Evolutionary conservation across 306 rosid genomes (phyloP).

Genomic region (Chamaecrista fasciculata): DNA sequence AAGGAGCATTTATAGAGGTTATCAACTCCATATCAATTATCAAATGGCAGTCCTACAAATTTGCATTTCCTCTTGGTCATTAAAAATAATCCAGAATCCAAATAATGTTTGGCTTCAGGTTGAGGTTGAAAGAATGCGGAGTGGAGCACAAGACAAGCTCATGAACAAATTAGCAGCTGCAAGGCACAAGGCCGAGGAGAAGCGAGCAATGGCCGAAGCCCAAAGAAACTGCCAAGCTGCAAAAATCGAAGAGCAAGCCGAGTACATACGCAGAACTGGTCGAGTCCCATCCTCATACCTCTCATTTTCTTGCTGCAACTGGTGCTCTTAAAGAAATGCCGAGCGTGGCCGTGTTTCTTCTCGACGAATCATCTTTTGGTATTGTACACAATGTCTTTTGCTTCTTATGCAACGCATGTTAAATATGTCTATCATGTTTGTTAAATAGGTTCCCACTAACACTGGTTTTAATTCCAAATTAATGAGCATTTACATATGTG

Average conservation of each 20-base stretch:
- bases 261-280: constrained; percentile 76
- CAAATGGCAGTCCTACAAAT: neutral
- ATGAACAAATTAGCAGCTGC: constrained; percentile 79
- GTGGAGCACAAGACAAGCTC: constrained; percentile 72
- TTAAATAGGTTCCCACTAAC: neutral
- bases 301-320: constrained; percentile 62
- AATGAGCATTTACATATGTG: neutral
- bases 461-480: neutral
- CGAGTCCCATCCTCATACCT: constrained; percentile 59
- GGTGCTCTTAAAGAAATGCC: constrained; percentile 54
- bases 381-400: constrained; percentile 18
- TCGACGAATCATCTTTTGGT: constrained; percentile 15
- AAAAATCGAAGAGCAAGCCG: constrained; percentile 77
- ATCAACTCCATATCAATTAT: neutral
- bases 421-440: constrained; percentile 22
- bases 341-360: neutral
- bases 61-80: neutral
- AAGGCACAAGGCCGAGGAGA: constrained; percentile 87
- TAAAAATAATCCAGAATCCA: neutral
- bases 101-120: constrained; percentile 54
- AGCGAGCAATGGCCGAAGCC: constrained; percentile 78
- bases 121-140: constrained; percentile 76
- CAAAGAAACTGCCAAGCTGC: constrained; percentile 67
- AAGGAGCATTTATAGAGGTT: neutral
- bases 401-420: constrained; percentile 16